Evolutionary conservation across 179 eudicot genomes (phyloP), one percentile per base, ranked within the genome.

Genomic region (Vitellaria paradoxa): DNA sequence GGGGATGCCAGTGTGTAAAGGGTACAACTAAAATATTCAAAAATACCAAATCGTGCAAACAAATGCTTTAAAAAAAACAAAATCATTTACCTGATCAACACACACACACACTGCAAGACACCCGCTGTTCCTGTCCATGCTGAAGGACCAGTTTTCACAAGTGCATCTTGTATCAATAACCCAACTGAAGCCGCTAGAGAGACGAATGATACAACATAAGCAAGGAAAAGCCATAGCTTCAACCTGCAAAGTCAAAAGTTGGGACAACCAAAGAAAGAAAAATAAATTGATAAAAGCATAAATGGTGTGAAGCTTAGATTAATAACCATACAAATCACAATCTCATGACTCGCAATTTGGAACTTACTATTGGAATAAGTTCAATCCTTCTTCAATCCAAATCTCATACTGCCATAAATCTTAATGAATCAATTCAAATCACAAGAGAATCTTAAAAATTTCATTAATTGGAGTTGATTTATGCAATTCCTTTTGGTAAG

Each of bases 181-280:
- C 97, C 97, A 5, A 94, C 98, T 7, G 97, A 88, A 74, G 98
- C 98, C 73, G 97, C 98, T 78, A 94, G 88, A 70, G 98, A 92
- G 71, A 92, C 96, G 26, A 94, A 94, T 60, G 98, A 87, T 74
- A 94, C 85, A 57, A 94, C 96, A 86, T 94, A 94, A 60, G 97
- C 98, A 46, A 94, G 85, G 78, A 94, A 94, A 79, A 94, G 97
- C 97, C 98, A 94, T 72, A 94, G 96, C 84, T 94, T 94, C 88
- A 91, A 85, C 86, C 98, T 94, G 91, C 80, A 83, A 82, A 69
- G 61, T 68, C 49, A 76, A 59, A 68, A 56, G 76, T 24, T 30
- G 49, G 9, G 73, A 56, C 55, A 24, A 60, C 15, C n/a, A 66
- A 4, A n/a, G 24, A 17, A 5, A 47, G 12, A 55, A 0, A 9